Percentiles rank a stretch among this genome's conserved stretches.
Evolutionary conservation across 495 filamentous ascomycete species (phyloP).

Genomic region (Beverwykella pulmonaria): DNA sequence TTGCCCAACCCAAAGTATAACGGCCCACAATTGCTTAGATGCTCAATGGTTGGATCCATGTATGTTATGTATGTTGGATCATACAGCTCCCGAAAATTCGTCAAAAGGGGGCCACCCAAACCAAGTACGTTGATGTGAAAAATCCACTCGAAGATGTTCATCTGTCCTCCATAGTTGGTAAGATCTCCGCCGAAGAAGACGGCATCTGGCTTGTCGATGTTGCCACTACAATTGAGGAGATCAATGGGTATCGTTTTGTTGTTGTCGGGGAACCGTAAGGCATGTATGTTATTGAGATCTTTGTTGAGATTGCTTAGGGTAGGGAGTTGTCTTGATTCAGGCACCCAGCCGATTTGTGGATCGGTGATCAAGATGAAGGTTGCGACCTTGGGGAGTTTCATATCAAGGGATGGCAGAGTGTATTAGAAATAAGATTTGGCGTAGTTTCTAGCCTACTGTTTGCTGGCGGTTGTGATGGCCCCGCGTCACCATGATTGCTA

Average conservation of each 20-base stretch:
- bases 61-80: not conserved
- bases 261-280: not conserved
- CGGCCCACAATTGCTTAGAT: not conserved
- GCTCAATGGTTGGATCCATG: not conserved
- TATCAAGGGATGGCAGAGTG: too few species aligned
- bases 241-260: not conserved
- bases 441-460: too few species aligned
- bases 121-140: not conserved
- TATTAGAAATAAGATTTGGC: too few species aligned
- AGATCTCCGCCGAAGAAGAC: conserved; percentile 1
- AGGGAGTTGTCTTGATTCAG: not conserved
- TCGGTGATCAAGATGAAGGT: conserved; percentile 2
- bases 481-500: too few species aligned
- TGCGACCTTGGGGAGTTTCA: not conserved
- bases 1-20: conserved; percentile 15
- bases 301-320: not conserved
- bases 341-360: not conserved
- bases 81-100: not conserved
- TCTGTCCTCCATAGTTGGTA: not conserved
- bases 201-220: not conserved
- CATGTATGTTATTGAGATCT: not conserved
- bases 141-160: not conserved
- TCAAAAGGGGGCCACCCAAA: not conserved
- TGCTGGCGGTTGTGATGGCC: too few species aligned
- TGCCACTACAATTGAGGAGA: not conserved